A percentile compares a stretch with the other conserved stretches of the same genome.
Evolutionary conservation across 1,139 yeast genomes (phyloP).

Genomic region (Martiniozyma asiatica): DNA sequence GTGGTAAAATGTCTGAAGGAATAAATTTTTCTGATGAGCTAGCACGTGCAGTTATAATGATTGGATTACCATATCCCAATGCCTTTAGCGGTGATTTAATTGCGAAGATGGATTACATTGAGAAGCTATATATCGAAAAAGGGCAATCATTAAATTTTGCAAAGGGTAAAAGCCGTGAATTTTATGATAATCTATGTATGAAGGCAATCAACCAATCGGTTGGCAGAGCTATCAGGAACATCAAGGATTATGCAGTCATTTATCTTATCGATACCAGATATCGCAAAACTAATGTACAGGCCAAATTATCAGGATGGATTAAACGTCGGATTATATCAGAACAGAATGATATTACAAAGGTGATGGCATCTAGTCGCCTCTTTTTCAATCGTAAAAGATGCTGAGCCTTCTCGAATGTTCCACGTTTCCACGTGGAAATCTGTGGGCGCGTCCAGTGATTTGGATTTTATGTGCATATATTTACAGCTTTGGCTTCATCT

Average conservation of each 20-base stretch:
- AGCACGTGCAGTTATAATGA: constrained; percentile 79
- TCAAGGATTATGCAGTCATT: constrained; percentile 67
- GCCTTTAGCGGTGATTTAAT: constrained; percentile 72
- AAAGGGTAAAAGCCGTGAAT: constrained; percentile 37
- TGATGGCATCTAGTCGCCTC: background rate
- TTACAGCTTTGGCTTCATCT: too few species aligned
- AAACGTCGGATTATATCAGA: constrained; percentile 27
- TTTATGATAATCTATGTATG: constrained; percentile 82
- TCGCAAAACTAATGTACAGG: constrained; percentile 31
- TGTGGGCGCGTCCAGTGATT: too few species aligned
- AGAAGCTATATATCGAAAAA: constrained; percentile 25
- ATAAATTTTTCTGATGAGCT: constrained; percentile 79
- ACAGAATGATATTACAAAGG: background rate
- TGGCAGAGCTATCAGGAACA: constrained; percentile 85
- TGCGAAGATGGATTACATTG: constrained; percentile 60
- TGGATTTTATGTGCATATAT: too few species aligned
- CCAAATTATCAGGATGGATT: constrained; percentile 74
- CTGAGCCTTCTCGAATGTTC: too few species aligned
- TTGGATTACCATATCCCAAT: constrained; percentile 88
- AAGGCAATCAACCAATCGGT: constrained; percentile 86
- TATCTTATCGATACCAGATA: constrained; percentile 63
- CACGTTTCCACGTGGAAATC: too few species aligned
- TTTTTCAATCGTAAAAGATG: constrained; percentile 1
- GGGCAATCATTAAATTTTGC: constrained; percentile 37
- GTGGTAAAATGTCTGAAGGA: constrained; percentile 91